Base-by-base conservation (phyloP, 1,284 basidiomycete genomes). In the Marasmius sp. region DNA sequence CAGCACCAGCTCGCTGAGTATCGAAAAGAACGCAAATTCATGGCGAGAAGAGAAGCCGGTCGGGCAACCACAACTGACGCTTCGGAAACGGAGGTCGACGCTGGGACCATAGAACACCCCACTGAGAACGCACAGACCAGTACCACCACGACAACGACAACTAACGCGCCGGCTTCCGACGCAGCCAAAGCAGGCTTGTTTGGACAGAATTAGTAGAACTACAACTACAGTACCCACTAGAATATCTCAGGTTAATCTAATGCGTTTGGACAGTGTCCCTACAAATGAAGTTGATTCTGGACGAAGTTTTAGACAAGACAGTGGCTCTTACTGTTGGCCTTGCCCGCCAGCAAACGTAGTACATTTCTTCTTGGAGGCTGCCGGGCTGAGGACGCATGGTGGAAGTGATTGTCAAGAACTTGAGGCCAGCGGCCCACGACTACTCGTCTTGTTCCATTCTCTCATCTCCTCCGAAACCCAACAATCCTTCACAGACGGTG, bases 401-500 rank as follows among this genome's bases (percentile, higher is more conserved):
- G 48, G 14, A 49, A 18, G 48, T 14, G 10, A 20, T 22, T 22
- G 33, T 10, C 33, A 34, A 36, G 48, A 41, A 20, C 14, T 18
- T 10, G 48, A 37, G 9, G 22, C 33, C 37, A 18, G 10, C 27
- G 36, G 39, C 10, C 18, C 37, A 36, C 27, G 62, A 71, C 48
- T 69, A 64, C 47, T 70, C 61, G 9, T 63, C 63, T 68, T 65
- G 37, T 80, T 80, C 91, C 91, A 93, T 56, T 79, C 76, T 50
- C 77, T 67, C 88, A 91, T 92, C 54, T 84, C 83, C 55, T 78
- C 76, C 33, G 87, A 88, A 47, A 92, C 83, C 78, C 82, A 87
- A 69, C 88, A 91, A 69, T 92, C 87, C 66, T 79, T 87, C 59
- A 93, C 88, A 6, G 82, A 80, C 7, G 77, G 69, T 60, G 82